phyloP scores from a whole-genome alignment of 2,329 filamentous ascomycete species.

The Paecilomyces sp. region DNA sequence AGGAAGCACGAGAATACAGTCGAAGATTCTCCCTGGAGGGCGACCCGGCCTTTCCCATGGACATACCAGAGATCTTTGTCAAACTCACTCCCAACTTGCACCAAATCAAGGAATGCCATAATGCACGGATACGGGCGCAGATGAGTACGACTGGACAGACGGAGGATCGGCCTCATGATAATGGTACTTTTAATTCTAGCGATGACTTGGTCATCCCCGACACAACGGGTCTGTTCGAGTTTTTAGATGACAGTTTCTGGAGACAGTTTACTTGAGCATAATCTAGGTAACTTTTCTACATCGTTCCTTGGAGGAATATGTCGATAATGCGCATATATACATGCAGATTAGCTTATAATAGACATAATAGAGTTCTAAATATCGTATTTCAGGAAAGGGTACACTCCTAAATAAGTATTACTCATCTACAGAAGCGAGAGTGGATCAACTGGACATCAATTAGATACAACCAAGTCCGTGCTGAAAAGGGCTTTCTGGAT shows the following conservation, averaged over 20 bases:
- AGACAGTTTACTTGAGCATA: background rate
- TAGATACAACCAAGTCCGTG: no score
- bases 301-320: background rate
- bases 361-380: no score
- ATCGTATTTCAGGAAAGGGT: no score
- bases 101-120: background rate
- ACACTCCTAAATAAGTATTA: no score
- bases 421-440: no score
- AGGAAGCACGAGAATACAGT: conserved; percentile 9
- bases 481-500: no score
- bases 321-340: background rate
- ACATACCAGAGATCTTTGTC: background rate
- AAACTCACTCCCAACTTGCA: background rate
- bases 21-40: background rate
- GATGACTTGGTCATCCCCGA: background rate
- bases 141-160: background rate
- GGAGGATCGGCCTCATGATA: background rate
- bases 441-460: no score
- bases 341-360: background rate
- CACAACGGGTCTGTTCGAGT: background rate
- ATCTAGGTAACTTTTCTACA: background rate
- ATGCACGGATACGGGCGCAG: background rate
- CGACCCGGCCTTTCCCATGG: background rate
- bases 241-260: background rate
- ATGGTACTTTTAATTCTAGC: background rate